Percentiles rank a stretch among this genome's conserved stretches.
Conservation (phyloP, 1,284 basidiomycete genomes). For the Trichosporon sp. region DNA sequence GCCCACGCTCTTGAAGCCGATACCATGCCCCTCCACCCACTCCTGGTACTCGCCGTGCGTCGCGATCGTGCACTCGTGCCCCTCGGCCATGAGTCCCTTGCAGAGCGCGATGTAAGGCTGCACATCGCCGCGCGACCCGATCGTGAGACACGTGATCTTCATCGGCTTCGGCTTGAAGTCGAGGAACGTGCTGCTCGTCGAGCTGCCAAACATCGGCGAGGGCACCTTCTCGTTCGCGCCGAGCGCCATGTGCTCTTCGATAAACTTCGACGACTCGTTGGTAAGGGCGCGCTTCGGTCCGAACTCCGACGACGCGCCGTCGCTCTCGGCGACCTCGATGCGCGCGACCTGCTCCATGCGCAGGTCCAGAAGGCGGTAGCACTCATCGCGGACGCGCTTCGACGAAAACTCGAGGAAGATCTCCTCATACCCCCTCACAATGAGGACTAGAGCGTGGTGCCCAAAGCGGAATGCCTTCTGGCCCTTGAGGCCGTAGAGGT, state of each 20-base stretch:
- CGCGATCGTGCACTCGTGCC: slow-evolving; percentile 55
- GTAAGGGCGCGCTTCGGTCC: neutral
- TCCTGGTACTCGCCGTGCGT: slow-evolving; percentile 60
- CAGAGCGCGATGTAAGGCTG: slow-evolving; percentile 52
- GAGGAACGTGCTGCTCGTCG: slow-evolving; percentile 83
- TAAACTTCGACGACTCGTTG: neutral
- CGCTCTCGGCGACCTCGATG: slow-evolving; percentile 1
- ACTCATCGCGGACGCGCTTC: slow-evolving; percentile 68
- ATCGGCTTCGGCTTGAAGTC: slow-evolving; percentile 87
- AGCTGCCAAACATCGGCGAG: slow-evolving; percentile 67
- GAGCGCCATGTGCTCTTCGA: slow-evolving; percentile 18
- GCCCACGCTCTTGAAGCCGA: slow-evolving; percentile 84
- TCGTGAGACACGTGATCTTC: slow-evolving; percentile 86
- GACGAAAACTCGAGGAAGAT: slow-evolving; percentile 90
- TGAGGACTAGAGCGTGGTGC: slow-evolving; percentile 78
- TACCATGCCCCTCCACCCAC: slow-evolving; percentile 70
- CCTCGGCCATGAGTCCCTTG: slow-evolving; percentile 61
- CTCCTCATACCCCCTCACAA: slow-evolving; percentile 93
- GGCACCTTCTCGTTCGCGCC: slow-evolving; percentile 38
- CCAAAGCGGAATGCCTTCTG: slow-evolving; percentile 83
- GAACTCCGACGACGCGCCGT: neutral
- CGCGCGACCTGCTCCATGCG: slow-evolving; percentile 62
- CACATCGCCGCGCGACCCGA: slow-evolving; percentile 57
- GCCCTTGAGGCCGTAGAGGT: slow-evolving; percentile 75
- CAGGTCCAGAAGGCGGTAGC: slow-evolving; percentile 65